phyloP scores from a whole-genome alignment of 1,284 basidiomycete genomes.

The Papiliotrema laurentii region DNA sequence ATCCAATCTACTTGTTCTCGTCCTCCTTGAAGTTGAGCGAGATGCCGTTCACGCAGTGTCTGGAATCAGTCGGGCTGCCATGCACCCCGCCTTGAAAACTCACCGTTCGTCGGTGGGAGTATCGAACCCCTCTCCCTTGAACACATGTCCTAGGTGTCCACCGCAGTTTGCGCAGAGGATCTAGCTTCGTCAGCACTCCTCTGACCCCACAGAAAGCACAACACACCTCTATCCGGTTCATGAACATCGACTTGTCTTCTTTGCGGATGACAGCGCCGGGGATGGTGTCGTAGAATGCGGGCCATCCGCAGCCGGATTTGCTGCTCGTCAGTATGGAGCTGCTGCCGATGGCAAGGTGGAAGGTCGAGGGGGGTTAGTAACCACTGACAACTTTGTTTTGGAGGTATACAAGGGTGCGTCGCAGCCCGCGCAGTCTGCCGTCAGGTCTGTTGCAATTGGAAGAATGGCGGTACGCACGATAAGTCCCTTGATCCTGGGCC shows the following conservation, averaged over 20 bases:
- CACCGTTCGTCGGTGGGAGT: conserved; percentile 31
- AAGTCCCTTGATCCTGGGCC: conserved; percentile 59
- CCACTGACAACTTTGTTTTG: conserved; percentile 72
- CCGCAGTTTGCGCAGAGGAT: too few species aligned
- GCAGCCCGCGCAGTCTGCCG: conserved; percentile 46
- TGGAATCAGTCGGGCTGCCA: conserved; percentile 16
- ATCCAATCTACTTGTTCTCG: conserved; percentile 4
- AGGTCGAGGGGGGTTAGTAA: neutral
- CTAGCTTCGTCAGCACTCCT: too few species aligned
- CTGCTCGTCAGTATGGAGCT: conserved; percentile 13
- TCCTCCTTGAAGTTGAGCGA: conserved; percentile 72
- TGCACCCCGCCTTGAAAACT: conserved; percentile 5
- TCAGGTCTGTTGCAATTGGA: neutral
- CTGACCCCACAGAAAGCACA: conserved; percentile 42
- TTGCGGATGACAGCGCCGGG: conserved; percentile 76
- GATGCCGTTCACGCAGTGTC: conserved; percentile 87
- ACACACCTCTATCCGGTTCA: conserved; percentile 46
- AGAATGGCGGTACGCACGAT: conserved; percentile 46
- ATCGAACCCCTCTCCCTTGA: conserved; percentile 71
- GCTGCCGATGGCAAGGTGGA: neutral
- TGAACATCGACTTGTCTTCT: conserved; percentile 48
- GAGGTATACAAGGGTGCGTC: conserved; percentile 68
- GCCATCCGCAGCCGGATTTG: conserved; percentile 91
- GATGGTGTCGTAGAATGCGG: conserved; percentile 92
- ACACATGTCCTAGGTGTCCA: conserved; percentile 85